Base-by-base conservation (phyloP, 495 filamentous ascomycete genomes). In the Hyaloscypha hepaticicola region DNA sequence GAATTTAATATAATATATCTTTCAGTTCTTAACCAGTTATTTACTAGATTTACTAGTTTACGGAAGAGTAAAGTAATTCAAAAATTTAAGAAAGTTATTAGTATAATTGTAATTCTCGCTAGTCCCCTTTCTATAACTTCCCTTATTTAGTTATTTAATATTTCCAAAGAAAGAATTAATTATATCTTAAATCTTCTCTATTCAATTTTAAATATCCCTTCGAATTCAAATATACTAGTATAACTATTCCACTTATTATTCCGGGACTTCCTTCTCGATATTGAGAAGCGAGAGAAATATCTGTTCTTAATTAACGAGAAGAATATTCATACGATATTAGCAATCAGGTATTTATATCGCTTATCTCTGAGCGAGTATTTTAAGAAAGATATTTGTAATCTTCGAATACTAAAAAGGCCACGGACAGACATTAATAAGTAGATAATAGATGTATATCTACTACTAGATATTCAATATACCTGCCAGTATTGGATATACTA, bases 261-360 rank as follows among this genome's bases (percentile, higher is more conserved):
- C 61, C 79, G 78, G 29, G 81, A 84, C 66, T 84, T 78, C 66
- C 75, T 85, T 14, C 33, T 83, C 41, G 72, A 79, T 66, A 27
- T 57, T 49, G 70, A 50, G 52, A 69, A 25, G 69, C 66, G 50
- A 67, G 74, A 56, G 26, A 50, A n/a, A n/a, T n/a, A n/a, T 33
- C 31, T 33, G 11, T 4, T 33, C 4, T 33, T 33, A 33, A 33
- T 33, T 33, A 5, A 5, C 31, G 31, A 33, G 31, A 5, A 33
- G 11, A 33, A 33, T 5, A 33, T 33, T 5, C 11, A 33, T 33
- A 33, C 11, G 11, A 33, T 33, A 33, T 11, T 33, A 5, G 31
- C 11, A 33, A 5, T 33, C 4, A 33, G 11, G n/a, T n/a, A 33
- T 33, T 4, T 33, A 33, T 33, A 4, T 33, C 4, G 31, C 11